phyloP scores from a whole-genome alignment of 106 monocot species.

The Gastrodia elata region DNA sequence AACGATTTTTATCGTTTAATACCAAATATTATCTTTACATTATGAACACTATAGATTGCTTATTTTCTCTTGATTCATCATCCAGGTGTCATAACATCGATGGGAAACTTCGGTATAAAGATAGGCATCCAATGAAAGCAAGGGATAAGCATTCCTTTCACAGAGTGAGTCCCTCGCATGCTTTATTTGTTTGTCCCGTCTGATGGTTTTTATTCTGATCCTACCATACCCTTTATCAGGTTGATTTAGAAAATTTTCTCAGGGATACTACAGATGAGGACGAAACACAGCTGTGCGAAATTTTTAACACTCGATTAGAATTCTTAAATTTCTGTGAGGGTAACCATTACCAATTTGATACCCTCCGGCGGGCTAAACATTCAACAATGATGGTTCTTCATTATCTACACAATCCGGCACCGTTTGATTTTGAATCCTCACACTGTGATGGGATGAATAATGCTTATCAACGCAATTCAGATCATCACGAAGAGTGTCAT shows the following conservation, averaged over 20 bases:
- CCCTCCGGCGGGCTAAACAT: constrained; percentile 55
- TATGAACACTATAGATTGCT: no score
- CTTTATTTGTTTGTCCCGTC: neutral
- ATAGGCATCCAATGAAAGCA: constrained; percentile 30
- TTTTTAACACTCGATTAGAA: constrained; percentile 33
- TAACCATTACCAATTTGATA: constrained; percentile 52
- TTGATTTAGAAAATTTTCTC: constrained; percentile 15
- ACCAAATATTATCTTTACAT: no score
- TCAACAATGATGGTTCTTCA: constrained; percentile 73
- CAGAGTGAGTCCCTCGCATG: constrained; percentile 14
- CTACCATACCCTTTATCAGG: constrained; percentile 21
- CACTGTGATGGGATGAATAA: constrained; percentile 16
- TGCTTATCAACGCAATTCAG: neutral
- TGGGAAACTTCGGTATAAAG: constrained; percentile 29
- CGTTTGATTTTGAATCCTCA: constrained; percentile 8
- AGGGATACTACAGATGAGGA: constrained; percentile 32
- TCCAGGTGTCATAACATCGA: constrained; percentile 38
- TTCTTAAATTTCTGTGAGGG: constrained; percentile 38
- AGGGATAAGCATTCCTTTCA: constrained; percentile 33
- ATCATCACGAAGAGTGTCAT: neutral
- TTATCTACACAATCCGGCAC: constrained; percentile 27
- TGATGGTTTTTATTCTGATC: neutral
- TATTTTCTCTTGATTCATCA: neutral
- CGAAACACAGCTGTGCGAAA: constrained; percentile 21
- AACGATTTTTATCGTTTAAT: no score